phyloP scores from a whole-genome alignment of 192 early-diverging fungal genomes.

The Coemansia sp. region DNA sequence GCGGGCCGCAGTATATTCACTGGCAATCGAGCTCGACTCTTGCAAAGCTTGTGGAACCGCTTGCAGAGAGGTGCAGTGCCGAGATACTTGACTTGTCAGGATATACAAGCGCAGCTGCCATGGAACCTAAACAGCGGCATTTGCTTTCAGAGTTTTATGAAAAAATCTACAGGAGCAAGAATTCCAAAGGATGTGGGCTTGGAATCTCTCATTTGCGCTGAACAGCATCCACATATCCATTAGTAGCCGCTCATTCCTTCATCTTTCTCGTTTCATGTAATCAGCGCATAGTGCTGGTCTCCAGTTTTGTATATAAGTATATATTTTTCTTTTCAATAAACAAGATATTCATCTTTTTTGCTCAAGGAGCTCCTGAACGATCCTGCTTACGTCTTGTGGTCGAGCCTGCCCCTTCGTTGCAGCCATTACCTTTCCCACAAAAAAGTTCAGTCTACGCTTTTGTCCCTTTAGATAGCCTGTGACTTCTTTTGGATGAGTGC shows the following conservation, averaged over 20 bases:
- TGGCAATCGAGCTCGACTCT: conserved; percentile 19
- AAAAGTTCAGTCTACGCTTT: conserved; percentile 68
- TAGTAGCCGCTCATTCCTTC: not conserved
- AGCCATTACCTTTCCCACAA: conserved; percentile 82
- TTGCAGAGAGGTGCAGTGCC: conserved; percentile 20
- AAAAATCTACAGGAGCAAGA: not conserved
- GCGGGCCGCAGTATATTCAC: conserved; percentile 29
- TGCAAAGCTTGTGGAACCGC: conserved; percentile 22
- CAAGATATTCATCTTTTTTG: not conserved
- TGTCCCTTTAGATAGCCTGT: conserved; percentile 65
- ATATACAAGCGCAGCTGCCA: not conserved
- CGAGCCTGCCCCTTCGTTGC: conserved; percentile 77
- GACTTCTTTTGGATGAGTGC: conserved; percentile 55
- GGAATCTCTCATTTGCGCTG: not conserved
- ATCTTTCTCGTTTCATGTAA: not conserved
- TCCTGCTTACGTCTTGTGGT: conserved; percentile 65
- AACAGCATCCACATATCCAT: not conserved
- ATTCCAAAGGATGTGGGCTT: not conserved
- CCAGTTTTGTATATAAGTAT: not conserved
- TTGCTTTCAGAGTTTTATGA: conserved; percentile 13
- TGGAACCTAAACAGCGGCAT: not conserved
- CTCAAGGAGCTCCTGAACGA: conserved; percentile 53
- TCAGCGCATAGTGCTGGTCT: not conserved
- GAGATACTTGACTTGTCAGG: conserved; percentile 43
- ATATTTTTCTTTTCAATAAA: not conserved